phyloP scores from a whole-genome alignment of 352 stramenopile genomes.

The Blastocystis sp. region DNA sequence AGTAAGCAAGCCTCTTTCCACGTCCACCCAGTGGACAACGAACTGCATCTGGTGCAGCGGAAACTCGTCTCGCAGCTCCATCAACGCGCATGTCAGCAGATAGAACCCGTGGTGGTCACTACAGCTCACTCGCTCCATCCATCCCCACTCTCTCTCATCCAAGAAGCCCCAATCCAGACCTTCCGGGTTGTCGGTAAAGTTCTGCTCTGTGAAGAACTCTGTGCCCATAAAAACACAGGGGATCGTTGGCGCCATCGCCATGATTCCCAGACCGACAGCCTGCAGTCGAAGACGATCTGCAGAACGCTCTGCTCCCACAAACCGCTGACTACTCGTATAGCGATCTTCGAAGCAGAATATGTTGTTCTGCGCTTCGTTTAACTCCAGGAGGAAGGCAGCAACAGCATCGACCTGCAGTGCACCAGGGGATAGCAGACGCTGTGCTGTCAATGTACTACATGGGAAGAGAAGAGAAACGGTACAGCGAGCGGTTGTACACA shows the following conservation, averaged over 20 bases:
- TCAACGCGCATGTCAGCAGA: background rate
- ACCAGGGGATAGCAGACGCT: background rate
- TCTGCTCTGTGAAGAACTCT: constrained; percentile 7
- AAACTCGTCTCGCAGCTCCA: background rate
- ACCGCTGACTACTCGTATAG: background rate
- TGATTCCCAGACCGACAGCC: background rate
- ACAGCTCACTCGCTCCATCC: background rate
- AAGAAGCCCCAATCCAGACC: background rate
- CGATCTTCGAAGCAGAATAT: constrained; percentile 32
- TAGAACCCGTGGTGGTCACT: background rate
- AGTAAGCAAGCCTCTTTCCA: background rate
- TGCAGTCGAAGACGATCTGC: background rate
- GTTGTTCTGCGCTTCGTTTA: background rate
- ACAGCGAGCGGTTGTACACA: background rate
- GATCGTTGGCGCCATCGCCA: background rate
- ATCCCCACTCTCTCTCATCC: background rate
- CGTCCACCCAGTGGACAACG: background rate
- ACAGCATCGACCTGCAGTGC: background rate
- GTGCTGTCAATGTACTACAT: background rate
- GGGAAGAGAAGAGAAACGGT: background rate
- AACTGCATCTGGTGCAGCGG: background rate
- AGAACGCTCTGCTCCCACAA: background rate
- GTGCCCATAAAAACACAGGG: constrained; percentile 46
- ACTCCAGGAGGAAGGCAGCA: background rate
- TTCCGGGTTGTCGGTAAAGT: background rate